phyloP scores from a whole-genome alignment of 2,329 filamentous ascomycete species.

The Aspergillus clavatus region DNA sequence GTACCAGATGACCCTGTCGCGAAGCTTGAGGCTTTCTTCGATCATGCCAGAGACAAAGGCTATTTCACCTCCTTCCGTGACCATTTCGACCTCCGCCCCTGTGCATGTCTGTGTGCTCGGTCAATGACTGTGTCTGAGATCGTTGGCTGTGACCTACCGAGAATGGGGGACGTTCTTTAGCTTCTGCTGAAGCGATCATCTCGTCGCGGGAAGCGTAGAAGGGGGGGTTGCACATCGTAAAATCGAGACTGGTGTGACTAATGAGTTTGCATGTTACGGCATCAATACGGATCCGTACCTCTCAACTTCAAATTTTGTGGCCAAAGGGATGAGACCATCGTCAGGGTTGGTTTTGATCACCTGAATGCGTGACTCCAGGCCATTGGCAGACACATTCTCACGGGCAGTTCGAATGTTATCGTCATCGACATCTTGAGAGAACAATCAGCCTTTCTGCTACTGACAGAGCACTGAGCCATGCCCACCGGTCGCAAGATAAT shows the following conservation, averaged over 20 bases:
- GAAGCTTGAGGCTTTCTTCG: conserved; percentile 59
- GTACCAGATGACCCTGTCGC: conserved; percentile 72
- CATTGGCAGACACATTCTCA: conserved; percentile 64
- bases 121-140: background rate
- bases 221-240: conserved; percentile 90
- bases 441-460: background rate
- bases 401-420: conserved; percentile 63
- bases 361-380: conserved; percentile 58
- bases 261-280: conserved; percentile 4
- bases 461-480: conserved; percentile 7
- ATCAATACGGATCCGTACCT: conserved; percentile 10
- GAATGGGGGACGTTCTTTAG: conserved; percentile 64
- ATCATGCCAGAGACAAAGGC: conserved; percentile 69
- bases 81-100: conserved; percentile 79
- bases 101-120: conserved; percentile 52
- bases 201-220: conserved; percentile 78
- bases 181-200: conserved; percentile 58
- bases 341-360: conserved; percentile 53
- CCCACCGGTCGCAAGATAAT: conserved; percentile 61
- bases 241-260: conserved; percentile 55
- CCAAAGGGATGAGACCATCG: conserved; percentile 60
- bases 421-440: conserved; percentile 65
- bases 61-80: conserved; percentile 71
- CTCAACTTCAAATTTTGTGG: conserved; percentile 37
- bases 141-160: conserved; percentile 51